Base-by-base conservation (phyloP, 2,329 filamentous ascomycete genomes). In the Aspergillus sp. region DNA sequence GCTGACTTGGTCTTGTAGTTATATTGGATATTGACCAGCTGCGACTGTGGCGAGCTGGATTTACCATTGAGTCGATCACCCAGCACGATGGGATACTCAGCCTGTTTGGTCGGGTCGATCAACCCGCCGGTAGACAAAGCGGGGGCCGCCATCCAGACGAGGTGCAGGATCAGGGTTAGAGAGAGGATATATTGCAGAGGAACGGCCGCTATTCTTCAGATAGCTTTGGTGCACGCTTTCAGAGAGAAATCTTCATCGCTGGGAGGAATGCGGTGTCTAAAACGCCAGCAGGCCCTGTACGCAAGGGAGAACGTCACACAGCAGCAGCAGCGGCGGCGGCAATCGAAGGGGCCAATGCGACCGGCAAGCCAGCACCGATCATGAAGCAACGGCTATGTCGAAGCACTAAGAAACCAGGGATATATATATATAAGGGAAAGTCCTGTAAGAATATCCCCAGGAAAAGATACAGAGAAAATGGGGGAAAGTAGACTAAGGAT, bases 71-170 rank as follows among this genome's bases (percentile, higher is more conserved):
- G 67, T 62, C 72, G 74, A 48, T 80, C 77, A 15, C 79, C 78
- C 54, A 81, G 70, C 25, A 81, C 68, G 63, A 81, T 77, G 21
- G 79, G 78, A 64, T 80, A 81, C 55, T 81, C 79, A 53, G 74
- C 79, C 56, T 77, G 75, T 62, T 79, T 79, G 59, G 76, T 76
- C 36, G 78, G 78, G 67, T 80, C 78, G 63, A 80, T 74, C 70
- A 77, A 67, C 49, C 70, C 69, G 59, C 67, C 70, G 59, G 69
- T 62, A 21, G 73, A 67, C 47, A 74, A 57, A 25, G 73, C 65
- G 61, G 74, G 72, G 66, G 71, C 65, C 54, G 74, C 71, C 72
- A 76, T 76, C 58, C 58, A 58, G 60, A 64, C 55, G 52, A 49
- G 56, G 50, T 59, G 32, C 41, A 39, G 62, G 51, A 60, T 64